Evolutionary conservation across 768 basidiomycete species (phyloP).

Genomic region (Podaxis sp.): DNA sequence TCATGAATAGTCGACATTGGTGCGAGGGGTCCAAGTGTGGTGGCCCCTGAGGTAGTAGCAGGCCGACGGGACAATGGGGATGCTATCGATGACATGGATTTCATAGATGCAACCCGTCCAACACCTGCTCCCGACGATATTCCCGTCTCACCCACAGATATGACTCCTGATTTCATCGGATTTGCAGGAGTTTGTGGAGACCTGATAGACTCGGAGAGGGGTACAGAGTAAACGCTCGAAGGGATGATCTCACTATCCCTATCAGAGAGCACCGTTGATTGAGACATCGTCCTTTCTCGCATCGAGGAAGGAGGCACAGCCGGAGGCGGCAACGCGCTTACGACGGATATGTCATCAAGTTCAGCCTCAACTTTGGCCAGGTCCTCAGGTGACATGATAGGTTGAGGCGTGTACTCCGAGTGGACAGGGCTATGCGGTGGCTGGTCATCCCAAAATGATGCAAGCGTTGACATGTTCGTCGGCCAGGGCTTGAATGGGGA

Average conservation of each 20-base stretch:
- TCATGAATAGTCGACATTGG: slow-evolving; percentile 5
- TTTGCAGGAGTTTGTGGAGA: not conserved
- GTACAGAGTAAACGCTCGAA: slow-evolving; percentile 8
- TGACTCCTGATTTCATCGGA: not conserved
- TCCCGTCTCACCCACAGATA: not conserved
- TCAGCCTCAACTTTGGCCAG: slow-evolving; percentile 52
- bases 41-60: slow-evolving; percentile 3
- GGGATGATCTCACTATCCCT: slow-evolving; percentile 17
- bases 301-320: slow-evolving; percentile 25
- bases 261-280: slow-evolving; percentile 32
- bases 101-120: not conserved
- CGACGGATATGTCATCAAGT: slow-evolving; percentile 5
- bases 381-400: slow-evolving; percentile 65
- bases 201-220: not conserved
- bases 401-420: slow-evolving; percentile 54
- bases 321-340: slow-evolving; percentile 19
- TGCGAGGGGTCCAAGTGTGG: not conserved
- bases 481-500: slow-evolving; percentile 20
- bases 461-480: slow-evolving; percentile 18
- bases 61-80: not conserved
- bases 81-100: not conserved
- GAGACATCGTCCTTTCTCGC: slow-evolving; percentile 32
- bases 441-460: slow-evolving; percentile 49
- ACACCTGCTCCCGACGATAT: not conserved
- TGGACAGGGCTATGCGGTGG: slow-evolving; percentile 31